phyloP scores from a whole-genome alignment of 2,329 filamentous ascomycete species.

The Phialophora expanda region DNA sequence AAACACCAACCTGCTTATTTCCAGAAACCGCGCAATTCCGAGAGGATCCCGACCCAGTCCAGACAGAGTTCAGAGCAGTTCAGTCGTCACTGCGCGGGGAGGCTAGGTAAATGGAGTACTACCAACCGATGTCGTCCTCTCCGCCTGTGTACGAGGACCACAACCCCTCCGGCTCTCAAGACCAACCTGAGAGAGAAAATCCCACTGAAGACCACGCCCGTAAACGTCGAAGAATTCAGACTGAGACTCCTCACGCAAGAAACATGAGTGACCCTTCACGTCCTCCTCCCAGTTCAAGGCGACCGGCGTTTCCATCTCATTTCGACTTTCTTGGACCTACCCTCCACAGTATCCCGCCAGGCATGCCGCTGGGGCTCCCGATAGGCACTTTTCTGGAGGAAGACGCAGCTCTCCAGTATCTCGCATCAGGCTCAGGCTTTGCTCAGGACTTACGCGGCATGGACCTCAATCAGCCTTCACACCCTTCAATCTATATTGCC shows the following conservation, averaged over 20 bases:
- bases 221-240: slow-evolving; percentile 32
- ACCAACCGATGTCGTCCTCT: slow-evolving; percentile 25
- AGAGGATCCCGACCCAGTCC: no score
- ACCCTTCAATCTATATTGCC: neutral
- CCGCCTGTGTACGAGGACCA: slow-evolving; percentile 29
- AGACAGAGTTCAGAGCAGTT: neutral
- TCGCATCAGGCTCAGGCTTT: slow-evolving; percentile 26
- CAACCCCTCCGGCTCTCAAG: slow-evolving; percentile 25
- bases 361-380: slow-evolving; percentile 5
- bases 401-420: slow-evolving; percentile 29
- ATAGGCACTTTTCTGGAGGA: slow-evolving; percentile 25
- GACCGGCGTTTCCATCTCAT: slow-evolving; percentile 1
- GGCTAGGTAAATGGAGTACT: slow-evolving; percentile 24
- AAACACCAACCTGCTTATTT: neutral
- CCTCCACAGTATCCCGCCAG: neutral
- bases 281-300: slow-evolving; percentile 3
- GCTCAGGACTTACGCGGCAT: slow-evolving; percentile 28
- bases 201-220: slow-evolving; percentile 25
- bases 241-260: slow-evolving; percentile 12
- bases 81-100: neutral
- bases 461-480: slow-evolving; percentile 6
- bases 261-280: slow-evolving; percentile 26
- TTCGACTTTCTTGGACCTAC: neutral
- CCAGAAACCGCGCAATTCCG: neutral
- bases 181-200: slow-evolving; percentile 27